phyloP scores from a whole-genome alignment of 116 monocot species.

The Posidonia oceanica region DNA sequence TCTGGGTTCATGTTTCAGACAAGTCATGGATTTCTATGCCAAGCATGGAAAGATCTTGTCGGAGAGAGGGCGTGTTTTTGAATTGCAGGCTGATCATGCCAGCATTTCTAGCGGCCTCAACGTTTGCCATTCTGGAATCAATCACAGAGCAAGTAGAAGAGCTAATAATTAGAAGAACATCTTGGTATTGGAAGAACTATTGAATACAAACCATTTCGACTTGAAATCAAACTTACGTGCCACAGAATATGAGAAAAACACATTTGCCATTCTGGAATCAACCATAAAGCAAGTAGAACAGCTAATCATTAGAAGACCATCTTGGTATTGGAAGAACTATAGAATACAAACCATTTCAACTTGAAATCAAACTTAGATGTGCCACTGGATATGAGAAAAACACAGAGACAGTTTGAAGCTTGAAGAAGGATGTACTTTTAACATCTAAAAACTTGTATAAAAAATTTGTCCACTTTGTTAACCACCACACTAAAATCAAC shows the following conservation, averaged over 20 bases:
- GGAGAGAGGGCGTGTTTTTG: constrained; percentile 46
- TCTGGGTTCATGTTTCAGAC: neutral
- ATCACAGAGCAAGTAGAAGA: neutral
- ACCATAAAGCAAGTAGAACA: neutral
- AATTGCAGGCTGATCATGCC: constrained; percentile 85
- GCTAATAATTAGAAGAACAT: neutral
- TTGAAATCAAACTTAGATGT: no score
- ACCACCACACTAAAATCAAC: no score
- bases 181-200: no score
- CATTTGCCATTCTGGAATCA: constrained; percentile 43
- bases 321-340: no score
- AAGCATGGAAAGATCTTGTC: constrained; percentile 37
- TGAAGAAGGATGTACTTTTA: no score
- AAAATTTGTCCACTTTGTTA: no score
- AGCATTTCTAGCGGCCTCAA: constrained; percentile 59
- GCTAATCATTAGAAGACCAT: neutral
- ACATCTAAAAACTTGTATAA: no score
- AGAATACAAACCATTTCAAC: no score
- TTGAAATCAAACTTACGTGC: no score
- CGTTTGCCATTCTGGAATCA: constrained; percentile 43
- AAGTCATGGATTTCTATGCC: constrained; percentile 24
- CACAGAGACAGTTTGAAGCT: constrained; percentile 6
- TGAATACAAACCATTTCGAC: no score
- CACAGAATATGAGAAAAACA: neutral
- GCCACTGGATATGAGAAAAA: no score